Conservation (phyloP, 495 filamentous ascomycete genomes). For the Lepraria neglecta region DNA sequence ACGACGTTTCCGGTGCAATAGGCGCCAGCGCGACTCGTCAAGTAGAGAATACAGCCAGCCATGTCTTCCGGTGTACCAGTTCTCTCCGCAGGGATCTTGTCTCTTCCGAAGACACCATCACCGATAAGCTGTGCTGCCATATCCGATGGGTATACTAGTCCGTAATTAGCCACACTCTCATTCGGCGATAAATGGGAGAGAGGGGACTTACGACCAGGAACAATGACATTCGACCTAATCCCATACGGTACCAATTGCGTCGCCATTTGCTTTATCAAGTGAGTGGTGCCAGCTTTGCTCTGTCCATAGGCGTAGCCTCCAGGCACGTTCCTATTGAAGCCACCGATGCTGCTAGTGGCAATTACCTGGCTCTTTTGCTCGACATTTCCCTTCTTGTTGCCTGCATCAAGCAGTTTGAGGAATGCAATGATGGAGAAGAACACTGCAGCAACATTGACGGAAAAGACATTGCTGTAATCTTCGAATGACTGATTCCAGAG, state of each 20-base stretch:
- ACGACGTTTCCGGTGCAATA: slow-evolving; percentile 55
- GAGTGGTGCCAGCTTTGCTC: slow-evolving; percentile 57
- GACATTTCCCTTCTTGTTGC: slow-evolving; percentile 42
- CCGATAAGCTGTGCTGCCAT: slow-evolving; percentile 47
- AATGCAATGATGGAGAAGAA: slow-evolving; percentile 41
- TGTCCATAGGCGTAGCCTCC: slow-evolving; percentile 55
- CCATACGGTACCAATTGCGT: slow-evolving; percentile 48
- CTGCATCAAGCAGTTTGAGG: slow-evolving; percentile 39
- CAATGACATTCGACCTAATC: slow-evolving; percentile 55
- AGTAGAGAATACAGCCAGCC: slow-evolving; percentile 54
- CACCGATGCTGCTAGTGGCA: slow-evolving; percentile 52
- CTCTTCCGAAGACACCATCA: slow-evolving; percentile 32
- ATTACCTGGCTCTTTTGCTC: slow-evolving; percentile 54
- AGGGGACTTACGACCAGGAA: slow-evolving; percentile 52
- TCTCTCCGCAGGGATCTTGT: slow-evolving; percentile 43
- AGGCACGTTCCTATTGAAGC: slow-evolving; percentile 46
- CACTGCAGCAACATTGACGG: slow-evolving; percentile 35
- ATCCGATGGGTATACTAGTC: slow-evolving; percentile 52
- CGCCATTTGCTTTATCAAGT: slow-evolving; percentile 55
- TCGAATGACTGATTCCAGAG: slow-evolving; percentile 43
- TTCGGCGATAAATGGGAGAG: background rate
- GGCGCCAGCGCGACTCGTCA: slow-evolving; percentile 54
- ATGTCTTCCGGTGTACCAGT: slow-evolving; percentile 55
- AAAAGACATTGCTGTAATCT: slow-evolving; percentile 41
- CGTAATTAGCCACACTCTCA: background rate